Percentiles rank a stretch among this genome's conserved stretches.
These are phyloP conservation scores for Ilex paraguariensis DNA, from an alignment of 305 asterid species.

Conservation along the genomic window DNA sequence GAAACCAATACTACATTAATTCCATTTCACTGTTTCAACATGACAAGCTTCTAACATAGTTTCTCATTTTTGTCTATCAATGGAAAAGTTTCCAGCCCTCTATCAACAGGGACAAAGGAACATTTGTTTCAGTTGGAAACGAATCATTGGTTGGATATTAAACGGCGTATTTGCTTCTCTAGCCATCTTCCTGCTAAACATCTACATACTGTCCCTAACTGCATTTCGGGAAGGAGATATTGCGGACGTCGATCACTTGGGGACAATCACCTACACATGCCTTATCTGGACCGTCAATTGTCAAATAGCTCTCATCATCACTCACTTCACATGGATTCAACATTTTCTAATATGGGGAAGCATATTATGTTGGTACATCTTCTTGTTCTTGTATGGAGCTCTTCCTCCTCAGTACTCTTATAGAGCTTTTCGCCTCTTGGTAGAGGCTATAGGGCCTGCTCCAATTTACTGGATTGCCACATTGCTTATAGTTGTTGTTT, in stretches of 20 bases:
- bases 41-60: no score
- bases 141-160: constrained; percentile 69
- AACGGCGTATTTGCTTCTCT: constrained; percentile 56
- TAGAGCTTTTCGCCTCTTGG: constrained; percentile 31
- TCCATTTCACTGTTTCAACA: not conserved
- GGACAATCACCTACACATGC: constrained; percentile 67
- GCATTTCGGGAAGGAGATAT: constrained; percentile 41
- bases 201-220: constrained; percentile 30
- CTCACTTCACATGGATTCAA: constrained; percentile 75
- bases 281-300: constrained; percentile 77
- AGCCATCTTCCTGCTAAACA: constrained; percentile 42
- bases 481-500: constrained; percentile 37
- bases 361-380: constrained; percentile 58
- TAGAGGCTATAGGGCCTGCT: constrained; percentile 46
- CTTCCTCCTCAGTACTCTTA: constrained; percentile 34
- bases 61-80: not conserved
- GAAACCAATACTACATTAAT: not conserved
- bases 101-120: constrained; percentile 73
- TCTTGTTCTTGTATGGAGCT: constrained; percentile 48
- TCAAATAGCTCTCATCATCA: constrained; percentile 71
- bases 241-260: constrained; percentile 59
- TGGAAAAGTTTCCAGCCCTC: constrained; percentile 57
- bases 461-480: constrained; percentile 54
- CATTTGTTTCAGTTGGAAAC: constrained; percentile 54
- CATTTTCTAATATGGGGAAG: constrained; percentile 80